Evolutionary conservation across 768 basidiomycete species (phyloP).

Genomic region (Boletellus ananiceps): DNA sequence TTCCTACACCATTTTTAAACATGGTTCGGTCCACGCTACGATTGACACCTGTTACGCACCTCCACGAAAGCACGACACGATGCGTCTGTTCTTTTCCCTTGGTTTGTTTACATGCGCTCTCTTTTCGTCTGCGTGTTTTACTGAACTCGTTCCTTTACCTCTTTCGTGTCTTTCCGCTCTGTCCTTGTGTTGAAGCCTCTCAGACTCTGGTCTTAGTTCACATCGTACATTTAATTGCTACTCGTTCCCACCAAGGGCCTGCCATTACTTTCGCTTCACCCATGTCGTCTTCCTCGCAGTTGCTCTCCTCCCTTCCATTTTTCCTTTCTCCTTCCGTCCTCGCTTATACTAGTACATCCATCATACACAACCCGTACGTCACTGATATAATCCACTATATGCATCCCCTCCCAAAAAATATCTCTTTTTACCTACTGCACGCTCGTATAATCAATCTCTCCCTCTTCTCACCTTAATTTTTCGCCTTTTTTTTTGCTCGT

Average conservation of each 20-base stretch:
- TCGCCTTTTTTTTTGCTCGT: no score
- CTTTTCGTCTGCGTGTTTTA: not conserved
- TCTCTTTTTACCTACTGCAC: no score
- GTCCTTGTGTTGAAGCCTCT: not conserved
- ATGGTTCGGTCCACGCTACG: slow-evolving; percentile 14
- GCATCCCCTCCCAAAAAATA: no score
- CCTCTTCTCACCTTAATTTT: no score
- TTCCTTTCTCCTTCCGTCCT: not conserved
- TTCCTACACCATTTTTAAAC: not conserved
- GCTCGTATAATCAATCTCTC: no score
- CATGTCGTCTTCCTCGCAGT: slow-evolving; percentile 21
- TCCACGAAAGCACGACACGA: slow-evolving; percentile 25
- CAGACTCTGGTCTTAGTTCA: slow-evolving; percentile 7
- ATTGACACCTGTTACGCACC: slow-evolving; percentile 18
- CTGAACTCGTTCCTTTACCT: not conserved
- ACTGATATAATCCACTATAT: no score
- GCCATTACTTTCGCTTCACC: slow-evolving; percentile 13
- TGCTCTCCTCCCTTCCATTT: not conserved
- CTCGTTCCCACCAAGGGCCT: not conserved
- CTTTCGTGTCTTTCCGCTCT: slow-evolving; percentile 1
- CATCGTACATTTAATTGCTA: slow-evolving; percentile 24
- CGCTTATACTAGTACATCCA: not conserved
- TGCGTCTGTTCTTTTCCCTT: not conserved
- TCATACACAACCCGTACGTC: not conserved
- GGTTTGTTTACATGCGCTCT: not conserved